Evolutionary conservation across 139 green algal species (phyloP), one percentile per base, ranked within the genome.

Genomic region (Haematococcus lacustris): DNA sequence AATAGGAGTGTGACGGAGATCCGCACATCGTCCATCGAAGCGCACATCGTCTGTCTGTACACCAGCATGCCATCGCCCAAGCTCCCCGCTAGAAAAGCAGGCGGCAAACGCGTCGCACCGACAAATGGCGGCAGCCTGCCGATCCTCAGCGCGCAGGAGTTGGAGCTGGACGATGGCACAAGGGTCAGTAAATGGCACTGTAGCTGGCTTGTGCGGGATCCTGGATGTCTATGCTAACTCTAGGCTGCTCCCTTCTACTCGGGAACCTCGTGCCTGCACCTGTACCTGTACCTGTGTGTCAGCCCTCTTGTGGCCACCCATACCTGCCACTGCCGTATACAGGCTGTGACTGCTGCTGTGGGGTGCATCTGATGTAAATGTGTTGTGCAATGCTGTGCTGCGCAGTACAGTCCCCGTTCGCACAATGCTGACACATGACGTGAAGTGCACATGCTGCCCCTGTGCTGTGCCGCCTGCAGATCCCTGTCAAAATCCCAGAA

Each of bases 81-180:
- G n/a, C n/a, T n/a, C n/a, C n/a, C n/a, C n/a, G n/a, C 61, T 26
- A 69, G 75, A 2, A 76, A 74, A 30, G 74, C 63, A 9, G 75
- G 68, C 23, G 75, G 75, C 7, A 68, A 43, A 1, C 21, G 75
- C 0, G 68, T 63, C 1, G 69, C 69, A 0, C 34, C 68, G 2
- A 32, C 67, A 1, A 60, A 71, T 6, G 3, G 7, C 21, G 7
- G 38, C 38, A 35, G 66, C 35, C 64, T 85, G 37, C 76, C 76
- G 13, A 75, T 87, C 21, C 65, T 81, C 21, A 69, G 61, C 23
- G 43, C 73, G 1, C 70, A 81, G 28, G 61, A 69, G 23, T 78
- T 84, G 33, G 78, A 73, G 32, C 70, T 90, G 21, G 76, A 87
- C 34, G 83, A 85, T 73, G 68, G 77, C 40, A 82, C 83, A 1